Percentiles rank a stretch among this genome's conserved stretches.
These are phyloP conservation scores for Theobroma cacao DNA, from an alignment of 345 rosid genomes.

Conservation along the genomic window DNA sequence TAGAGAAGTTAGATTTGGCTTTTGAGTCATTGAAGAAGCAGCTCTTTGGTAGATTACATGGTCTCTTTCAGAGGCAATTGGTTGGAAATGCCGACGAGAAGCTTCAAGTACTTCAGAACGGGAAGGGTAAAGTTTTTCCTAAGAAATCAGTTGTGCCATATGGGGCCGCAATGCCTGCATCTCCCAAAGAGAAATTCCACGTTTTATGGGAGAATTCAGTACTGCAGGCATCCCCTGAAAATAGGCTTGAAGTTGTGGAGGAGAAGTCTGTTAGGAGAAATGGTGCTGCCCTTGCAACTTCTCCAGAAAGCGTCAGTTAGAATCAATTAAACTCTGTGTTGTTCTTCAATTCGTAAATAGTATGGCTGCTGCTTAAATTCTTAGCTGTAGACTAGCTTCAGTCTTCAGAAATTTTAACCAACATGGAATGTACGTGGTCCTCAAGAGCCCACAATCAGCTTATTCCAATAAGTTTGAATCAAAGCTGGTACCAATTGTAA, in stretches of 20 bases:
- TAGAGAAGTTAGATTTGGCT: slow-evolving; percentile 72
- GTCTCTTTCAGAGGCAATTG: slow-evolving; percentile 45
- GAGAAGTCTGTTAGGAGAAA: neutral
- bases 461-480: too few relatives aligned
- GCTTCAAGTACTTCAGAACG: neutral
- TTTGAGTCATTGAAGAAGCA: slow-evolving; percentile 66
- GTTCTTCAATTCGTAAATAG: too few relatives aligned
- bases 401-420: too few relatives aligned
- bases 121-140: neutral
- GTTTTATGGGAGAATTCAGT: neutral
- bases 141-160: slow-evolving; percentile 19
- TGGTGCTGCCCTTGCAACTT: slow-evolving; percentile 15
- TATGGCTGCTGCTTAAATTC: neutral
- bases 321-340: too few relatives aligned
- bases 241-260: neutral
- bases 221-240: neutral
- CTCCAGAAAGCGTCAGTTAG: neutral
- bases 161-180: too few relatives aligned
- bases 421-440: too few relatives aligned
- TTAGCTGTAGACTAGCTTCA: neutral
- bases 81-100: slow-evolving; percentile 33
- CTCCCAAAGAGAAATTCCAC: neutral
- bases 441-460: too few relatives aligned
- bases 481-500: too few relatives aligned
- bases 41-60: slow-evolving; percentile 43